Percentiles rank a stretch among this genome's conserved stretches.
phyloP scores from a whole-genome alignment of 2,329 filamentous ascomycete species.

The Xylariaceae sp. region DNA sequence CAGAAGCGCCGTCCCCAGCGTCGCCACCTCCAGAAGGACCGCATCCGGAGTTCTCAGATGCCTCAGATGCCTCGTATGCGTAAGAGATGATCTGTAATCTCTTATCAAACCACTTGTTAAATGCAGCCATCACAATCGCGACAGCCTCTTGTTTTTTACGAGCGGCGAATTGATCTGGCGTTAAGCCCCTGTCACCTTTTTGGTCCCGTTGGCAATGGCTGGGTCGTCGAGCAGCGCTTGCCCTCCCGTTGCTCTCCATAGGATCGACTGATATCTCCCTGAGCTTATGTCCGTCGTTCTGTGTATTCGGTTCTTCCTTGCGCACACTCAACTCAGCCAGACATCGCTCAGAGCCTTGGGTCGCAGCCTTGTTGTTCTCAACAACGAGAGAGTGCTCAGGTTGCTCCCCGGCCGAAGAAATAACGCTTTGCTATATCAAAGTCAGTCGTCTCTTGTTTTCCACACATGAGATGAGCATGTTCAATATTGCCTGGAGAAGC shows the following conservation, averaged over 20 bases:
- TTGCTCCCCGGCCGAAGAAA: slow-evolving; percentile 3
- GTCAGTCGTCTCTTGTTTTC: neutral
- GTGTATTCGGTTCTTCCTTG: slow-evolving; percentile 24
- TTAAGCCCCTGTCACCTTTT: slow-evolving; percentile 24
- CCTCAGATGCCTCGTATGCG: slow-evolving; percentile 32
- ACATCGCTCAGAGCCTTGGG: slow-evolving; percentile 25
- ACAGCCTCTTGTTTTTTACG: slow-evolving; percentile 32
- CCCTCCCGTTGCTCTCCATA: slow-evolving; percentile 34
- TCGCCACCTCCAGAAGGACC: slow-evolving; percentile 3
- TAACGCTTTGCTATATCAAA: slow-evolving; percentile 10
- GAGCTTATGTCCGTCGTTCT: slow-evolving; percentile 22
- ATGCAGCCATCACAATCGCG: slow-evolving; percentile 32
- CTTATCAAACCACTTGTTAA: slow-evolving; percentile 37
- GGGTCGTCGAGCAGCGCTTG: slow-evolving; percentile 29
- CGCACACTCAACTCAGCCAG: slow-evolving; percentile 21
- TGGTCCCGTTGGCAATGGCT: slow-evolving; percentile 28
- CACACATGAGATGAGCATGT: neutral
- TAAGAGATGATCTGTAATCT: slow-evolving; percentile 34
- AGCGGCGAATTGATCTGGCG: slow-evolving; percentile 35
- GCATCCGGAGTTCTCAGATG: slow-evolving; percentile 21
- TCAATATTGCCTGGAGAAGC: neutral
- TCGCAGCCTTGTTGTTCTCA: slow-evolving; percentile 7
- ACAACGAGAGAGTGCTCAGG: slow-evolving; percentile 5
- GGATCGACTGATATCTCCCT: slow-evolving; percentile 26
- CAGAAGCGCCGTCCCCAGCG: slow-evolving; percentile 7